phyloP scores from a whole-genome alignment of 164 flowering plant genomes.

The Aristolochia californica region DNA sequence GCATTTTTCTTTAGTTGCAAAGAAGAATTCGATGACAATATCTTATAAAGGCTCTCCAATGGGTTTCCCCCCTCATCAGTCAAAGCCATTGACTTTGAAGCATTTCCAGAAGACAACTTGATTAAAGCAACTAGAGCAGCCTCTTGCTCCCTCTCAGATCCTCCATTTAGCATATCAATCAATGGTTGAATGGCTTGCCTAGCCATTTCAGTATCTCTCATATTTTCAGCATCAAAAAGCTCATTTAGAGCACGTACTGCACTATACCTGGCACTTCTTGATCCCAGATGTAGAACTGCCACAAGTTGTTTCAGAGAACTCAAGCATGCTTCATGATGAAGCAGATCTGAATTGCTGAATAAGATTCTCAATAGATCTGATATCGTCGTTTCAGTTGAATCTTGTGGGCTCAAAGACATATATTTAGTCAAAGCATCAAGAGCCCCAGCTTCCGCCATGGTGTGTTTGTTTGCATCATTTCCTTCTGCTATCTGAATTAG shows the following conservation, averaged over 20 bases:
- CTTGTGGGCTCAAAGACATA: conserved; percentile 79
- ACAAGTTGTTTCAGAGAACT: conserved; percentile 66
- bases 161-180: conserved; percentile 60
- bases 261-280: conserved; percentile 63
- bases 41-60: conserved; percentile 43
- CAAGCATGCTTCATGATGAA: conserved; percentile 51
- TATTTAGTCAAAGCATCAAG: conserved; percentile 72
- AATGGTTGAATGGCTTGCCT: conserved; percentile 68
- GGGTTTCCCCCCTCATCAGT: conserved; percentile 53
- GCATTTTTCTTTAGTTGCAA: conserved; percentile 59
- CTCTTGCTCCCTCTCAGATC: conserved; percentile 58
- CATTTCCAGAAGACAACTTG: conserved; percentile 47
- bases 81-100: conserved; percentile 35
- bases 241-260: conserved; percentile 65
- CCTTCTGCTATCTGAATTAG: conserved; percentile 64
- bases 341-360: conserved; percentile 53
- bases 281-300: conserved; percentile 76
- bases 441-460: conserved; percentile 90
- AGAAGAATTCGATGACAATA: conserved; percentile 42
- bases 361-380: conserved; percentile 58
- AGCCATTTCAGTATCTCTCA: conserved; percentile 60
- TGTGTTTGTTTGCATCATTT: conserved; percentile 59
- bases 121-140: conserved; percentile 54
- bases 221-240: conserved; percentile 64
- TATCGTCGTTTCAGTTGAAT: conserved; percentile 54